Evolutionary conservation across 2,329 filamentous ascomycete species (phyloP), one percentile per base, ranked within the genome.

Genomic region (Sporothrix luriei): DNA sequence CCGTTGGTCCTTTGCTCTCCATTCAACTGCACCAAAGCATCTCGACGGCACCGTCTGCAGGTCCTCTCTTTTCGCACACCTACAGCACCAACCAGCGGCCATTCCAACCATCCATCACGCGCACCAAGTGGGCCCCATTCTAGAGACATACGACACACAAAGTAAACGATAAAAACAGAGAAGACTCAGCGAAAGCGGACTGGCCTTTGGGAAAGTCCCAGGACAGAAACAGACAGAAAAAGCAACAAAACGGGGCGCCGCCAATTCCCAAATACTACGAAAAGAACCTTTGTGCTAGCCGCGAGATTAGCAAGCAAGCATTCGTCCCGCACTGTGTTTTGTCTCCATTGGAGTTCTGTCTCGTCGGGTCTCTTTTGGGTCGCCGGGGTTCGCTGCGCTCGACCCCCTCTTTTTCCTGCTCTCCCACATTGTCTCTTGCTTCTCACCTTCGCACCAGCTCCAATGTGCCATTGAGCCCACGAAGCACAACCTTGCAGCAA

Each of bases 71-170:
- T 16, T 24, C 57, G n/a, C 52, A 54, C 65, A 29, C 16, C 57
- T 19, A 38, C 46, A 16, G 49, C n/a, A 51, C 65, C 65, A 57
- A 64, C 69, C 69, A 70, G 33, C 24, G 49, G 55, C 59, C 69
- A 70, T 68, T 68, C 70, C 70, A 64, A 54, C 66, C 62, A 61
- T 67, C 62, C 62, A 62, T 46, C 52, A 62, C 52, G 29, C 61
- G 33, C 48, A 64, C 69, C 64, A 70, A 70, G 69, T 70, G 69
- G 69, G 49, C 55, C 69, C 24, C 21, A n/a, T 48, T 26, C 57
- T 24, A 29, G 61, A 38, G 61, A 38, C 29, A 29, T 49, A 38
- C 14, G 43, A 24, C 3, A 29, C 14, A 55, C 9, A 29, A 26
- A 5, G 10, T 9, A 24, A 38, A 19, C 5, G 14, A 57, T 16